Evolutionary conservation across 2,329 filamentous ascomycete species (phyloP).

Genomic region (Penicillium occitanis): DNA sequence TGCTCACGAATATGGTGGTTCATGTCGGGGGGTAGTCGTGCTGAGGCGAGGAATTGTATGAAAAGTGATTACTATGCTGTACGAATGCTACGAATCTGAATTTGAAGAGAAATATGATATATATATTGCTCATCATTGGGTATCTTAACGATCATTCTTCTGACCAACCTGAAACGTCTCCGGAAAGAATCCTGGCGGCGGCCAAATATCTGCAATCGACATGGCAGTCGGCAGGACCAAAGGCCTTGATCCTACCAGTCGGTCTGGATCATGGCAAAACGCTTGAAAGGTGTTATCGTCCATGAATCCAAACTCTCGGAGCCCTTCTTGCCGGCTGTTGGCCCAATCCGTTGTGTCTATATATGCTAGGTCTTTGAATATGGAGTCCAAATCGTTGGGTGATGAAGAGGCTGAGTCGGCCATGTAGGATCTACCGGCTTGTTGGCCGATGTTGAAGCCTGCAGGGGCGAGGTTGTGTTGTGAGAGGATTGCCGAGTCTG

Average conservation of each 20-base stretch:
- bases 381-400: conserved; percentile 41
- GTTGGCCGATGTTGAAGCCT: conserved; percentile 16
- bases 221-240: conserved; percentile 37
- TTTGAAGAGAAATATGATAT: background rate
- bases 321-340: conserved; percentile 40
- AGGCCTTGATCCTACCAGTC: conserved; percentile 38
- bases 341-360: conserved; percentile 48
- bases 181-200: conserved; percentile 44
- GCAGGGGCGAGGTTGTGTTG: conserved; percentile 13
- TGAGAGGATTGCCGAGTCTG: conserved; percentile 33
- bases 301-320: conserved; percentile 47
- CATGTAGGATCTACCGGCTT: conserved; percentile 15
- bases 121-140: background rate
- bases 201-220: conserved; percentile 46
- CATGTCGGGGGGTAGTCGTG: no score
- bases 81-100: background rate
- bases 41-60: background rate
- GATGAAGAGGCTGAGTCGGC: conserved; percentile 20
- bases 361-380: conserved; percentile 48
- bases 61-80: background rate
- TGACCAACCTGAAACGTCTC: conserved; percentile 38
- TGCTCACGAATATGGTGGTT: background rate
- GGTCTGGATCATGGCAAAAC: conserved; percentile 48
- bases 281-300: conserved; percentile 47
- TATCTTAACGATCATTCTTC: conserved; percentile 21